Evolutionary conservation across 2,329 filamentous ascomycete genomes (phyloP).

Genomic region (Clonostachys byssicola): DNA sequence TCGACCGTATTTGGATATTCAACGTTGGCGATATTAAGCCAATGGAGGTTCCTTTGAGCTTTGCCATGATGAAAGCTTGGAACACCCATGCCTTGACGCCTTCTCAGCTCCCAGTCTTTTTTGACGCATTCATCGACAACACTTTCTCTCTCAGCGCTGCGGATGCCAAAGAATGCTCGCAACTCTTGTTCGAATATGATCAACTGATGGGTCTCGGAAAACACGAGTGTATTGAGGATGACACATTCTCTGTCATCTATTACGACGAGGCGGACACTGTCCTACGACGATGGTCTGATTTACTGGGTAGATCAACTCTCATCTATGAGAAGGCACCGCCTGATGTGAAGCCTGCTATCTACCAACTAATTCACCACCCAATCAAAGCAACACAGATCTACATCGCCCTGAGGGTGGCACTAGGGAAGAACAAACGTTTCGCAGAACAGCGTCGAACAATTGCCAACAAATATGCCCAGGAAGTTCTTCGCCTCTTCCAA

Average conservation of each 20-base stretch:
- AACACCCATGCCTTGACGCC: conserved; percentile 26
- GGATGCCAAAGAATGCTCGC: conserved; percentile 35
- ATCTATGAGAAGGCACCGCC: conserved; percentile 40
- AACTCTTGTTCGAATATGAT: conserved; percentile 41
- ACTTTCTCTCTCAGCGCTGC: conserved; percentile 42
- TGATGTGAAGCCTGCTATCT: conserved; percentile 49
- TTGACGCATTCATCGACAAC: conserved; percentile 37
- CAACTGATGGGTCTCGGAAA: conserved; percentile 25
- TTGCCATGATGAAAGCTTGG: conserved; percentile 52
- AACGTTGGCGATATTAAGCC: conserved; percentile 64
- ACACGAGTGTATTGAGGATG: conserved; percentile 17
- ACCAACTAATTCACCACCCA: conserved; percentile 52
- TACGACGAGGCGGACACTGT: conserved; percentile 60
- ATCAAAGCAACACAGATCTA: conserved; percentile 47
- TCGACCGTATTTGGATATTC: conserved; percentile 58
- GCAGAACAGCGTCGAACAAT: conserved; percentile 38
- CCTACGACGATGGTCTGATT: conserved; percentile 24
- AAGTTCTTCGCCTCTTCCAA: conserved; percentile 30
- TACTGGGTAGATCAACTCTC: conserved; percentile 35
- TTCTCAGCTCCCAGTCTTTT: conserved; percentile 37
- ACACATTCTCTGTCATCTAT: conserved; percentile 39
- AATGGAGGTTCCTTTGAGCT: conserved; percentile 49
- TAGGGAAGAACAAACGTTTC: conserved; percentile 36
- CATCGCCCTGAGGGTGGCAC: conserved; percentile 33
- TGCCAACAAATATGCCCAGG: conserved; percentile 25